Evolutionary conservation across 768 basidiomycete genomes (phyloP), one percentile per base, ranked within the genome.

Genomic region (Termitomyces titanicus): DNA sequence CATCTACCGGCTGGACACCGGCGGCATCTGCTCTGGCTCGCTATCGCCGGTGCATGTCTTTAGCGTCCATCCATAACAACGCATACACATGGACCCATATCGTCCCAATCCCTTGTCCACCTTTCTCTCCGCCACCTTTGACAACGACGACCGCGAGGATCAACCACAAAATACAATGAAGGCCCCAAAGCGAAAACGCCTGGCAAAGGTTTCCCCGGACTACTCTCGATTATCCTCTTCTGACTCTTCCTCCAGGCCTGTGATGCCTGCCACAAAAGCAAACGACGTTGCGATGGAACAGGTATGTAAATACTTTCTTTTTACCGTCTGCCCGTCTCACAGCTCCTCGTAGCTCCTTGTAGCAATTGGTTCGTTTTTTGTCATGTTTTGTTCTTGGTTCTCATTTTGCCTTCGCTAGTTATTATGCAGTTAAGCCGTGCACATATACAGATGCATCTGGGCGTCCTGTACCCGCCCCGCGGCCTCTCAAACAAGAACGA

Each of bases 201-300:
- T 82, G 15, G 77, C 79, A 61, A 81, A 81, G 76, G 79, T 77
- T 47, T 47, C 17, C 20, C 22, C 27, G 20, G 11, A 15, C 5
- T 50, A 44, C 12, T 42, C 40, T 25, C 40, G 39, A 54, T 42
- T 38, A 50, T 48, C 53, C 45, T 45, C 47, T 49, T 46, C 52
- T 55, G 55, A 66, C 51, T 11, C 44, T 57, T 56, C 40, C 31
- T 52, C 40, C 54, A 81, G 79, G 80, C 90, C 47, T 92, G 90
- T 70, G 87, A 90, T 69, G 85, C 87, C 51, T 92, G 90, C 67
- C 91, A 92, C 67, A 89, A 88, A 69, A 86, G 84, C 72, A 92
- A 92, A 66, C 82, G 90, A 24, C 82, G 89, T 46, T 92, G 89
- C 70, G 89, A 91, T 70, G 89, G 89, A 31, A 89, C 86, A 57